phyloP scores from a whole-genome alignment of 176 grass and related monocot species.

The Zoysia pacifica region DNA sequence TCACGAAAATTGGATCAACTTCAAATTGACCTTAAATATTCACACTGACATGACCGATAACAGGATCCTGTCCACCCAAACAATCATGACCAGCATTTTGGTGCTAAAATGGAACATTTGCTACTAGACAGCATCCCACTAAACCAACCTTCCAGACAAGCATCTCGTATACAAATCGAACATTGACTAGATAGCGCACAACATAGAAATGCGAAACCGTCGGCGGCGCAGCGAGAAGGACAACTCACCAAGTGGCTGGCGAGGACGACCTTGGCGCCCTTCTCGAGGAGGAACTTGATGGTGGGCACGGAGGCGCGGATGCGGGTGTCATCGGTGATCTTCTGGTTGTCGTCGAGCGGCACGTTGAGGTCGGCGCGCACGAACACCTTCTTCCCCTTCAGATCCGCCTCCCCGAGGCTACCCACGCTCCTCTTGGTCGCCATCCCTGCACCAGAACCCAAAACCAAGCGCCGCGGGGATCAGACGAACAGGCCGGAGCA shows the following conservation, averaged over 20 bases:
- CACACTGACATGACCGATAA: background rate
- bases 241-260: slow-evolving; percentile 80
- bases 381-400: slow-evolving; percentile 89
- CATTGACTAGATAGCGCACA: background rate
- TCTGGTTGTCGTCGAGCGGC: slow-evolving; percentile 83
- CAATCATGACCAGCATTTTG: background rate
- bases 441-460: slow-evolving; percentile 44
- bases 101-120: background rate
- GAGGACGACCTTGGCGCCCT: slow-evolving; percentile 83
- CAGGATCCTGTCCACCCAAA: background rate
- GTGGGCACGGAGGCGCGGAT: slow-evolving; percentile 87
- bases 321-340: slow-evolving; percentile 94
- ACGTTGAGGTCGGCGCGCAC: slow-evolving; percentile 94
- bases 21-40: background rate
- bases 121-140: background rate
- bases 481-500: background rate
- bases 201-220: background rate
- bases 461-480: slow-evolving; percentile 9
- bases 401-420: slow-evolving; percentile 69
- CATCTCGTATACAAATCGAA: background rate
- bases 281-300: slow-evolving; percentile 78
- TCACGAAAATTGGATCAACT: background rate
- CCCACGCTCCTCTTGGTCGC: slow-evolving; percentile 91
- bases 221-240: background rate
- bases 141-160: background rate